phyloP scores from a whole-genome alignment of 2,329 filamentous ascomycete genomes.

The Sarocladium kiliense region DNA sequence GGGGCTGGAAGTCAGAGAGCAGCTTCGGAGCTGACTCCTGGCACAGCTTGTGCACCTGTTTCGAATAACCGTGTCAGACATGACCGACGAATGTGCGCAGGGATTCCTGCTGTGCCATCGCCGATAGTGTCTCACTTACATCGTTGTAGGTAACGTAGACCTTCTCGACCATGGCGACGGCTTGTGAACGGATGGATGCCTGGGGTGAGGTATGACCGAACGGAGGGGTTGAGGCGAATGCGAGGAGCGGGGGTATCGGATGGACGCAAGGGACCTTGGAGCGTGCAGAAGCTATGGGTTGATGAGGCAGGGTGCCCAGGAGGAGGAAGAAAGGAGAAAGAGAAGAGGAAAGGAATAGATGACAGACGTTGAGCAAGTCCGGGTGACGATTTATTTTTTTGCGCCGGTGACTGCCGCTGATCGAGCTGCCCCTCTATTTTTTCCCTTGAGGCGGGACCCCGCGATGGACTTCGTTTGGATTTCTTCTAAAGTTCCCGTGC shows the following conservation, averaged over 20 bases:
- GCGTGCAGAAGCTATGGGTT: slow-evolving; percentile 9
- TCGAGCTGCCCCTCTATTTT: slow-evolving; percentile 6
- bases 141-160: slow-evolving; percentile 90
- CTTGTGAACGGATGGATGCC: slow-evolving; percentile 7
- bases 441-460: slow-evolving; percentile 1
- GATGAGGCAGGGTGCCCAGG: slow-evolving; percentile 12
- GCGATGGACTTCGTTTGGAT: background rate
- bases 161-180: slow-evolving; percentile 70
- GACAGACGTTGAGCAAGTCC: background rate
- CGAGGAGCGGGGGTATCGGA: background rate
- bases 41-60: slow-evolving; percentile 94
- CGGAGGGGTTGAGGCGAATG: background rate
- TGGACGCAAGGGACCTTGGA: no score
- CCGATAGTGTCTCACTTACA: slow-evolving; percentile 45
- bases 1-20: slow-evolving; percentile 79
- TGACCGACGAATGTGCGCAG: slow-evolving; percentile 9
- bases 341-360: slow-evolving; percentile 11
- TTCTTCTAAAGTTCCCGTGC: background rate
- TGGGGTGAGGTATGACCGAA: background rate
- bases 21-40: slow-evolving; percentile 78
- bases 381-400: slow-evolving; percentile 18
- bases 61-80: slow-evolving; percentile 12
- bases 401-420: background rate
- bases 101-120: background rate
- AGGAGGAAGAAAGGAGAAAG: slow-evolving; percentile 13